Percentiles rank a stretch among this genome's conserved stretches.
These are phyloP conservation scores for Coemansia sp. DNA, from an alignment of 192 early-diverging fungal species.

Conservation along the genomic window DNA sequence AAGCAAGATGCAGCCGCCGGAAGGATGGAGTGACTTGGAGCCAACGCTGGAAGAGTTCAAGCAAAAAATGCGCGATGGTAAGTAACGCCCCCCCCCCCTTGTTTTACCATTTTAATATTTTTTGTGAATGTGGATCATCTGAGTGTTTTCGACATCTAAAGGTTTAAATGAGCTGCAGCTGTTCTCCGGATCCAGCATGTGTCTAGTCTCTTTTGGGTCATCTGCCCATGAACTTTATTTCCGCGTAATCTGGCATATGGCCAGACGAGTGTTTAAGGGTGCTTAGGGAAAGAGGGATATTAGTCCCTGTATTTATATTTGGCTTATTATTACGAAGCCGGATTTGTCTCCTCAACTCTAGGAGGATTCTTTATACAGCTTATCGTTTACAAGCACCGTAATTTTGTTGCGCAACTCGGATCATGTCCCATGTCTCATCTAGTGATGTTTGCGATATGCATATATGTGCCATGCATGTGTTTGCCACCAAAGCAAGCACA, in stretches of 20 bases:
- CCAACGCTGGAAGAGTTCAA: slow-evolving; percentile 87
- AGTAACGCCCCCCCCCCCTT: slow-evolving; percentile 2
- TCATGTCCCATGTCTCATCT: too few relatives aligned
- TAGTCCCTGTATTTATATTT: neutral
- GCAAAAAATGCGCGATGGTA: slow-evolving; percentile 87
- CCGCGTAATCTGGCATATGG: slow-evolving; percentile 2
- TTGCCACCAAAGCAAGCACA: too few relatives aligned
- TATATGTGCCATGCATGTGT: too few relatives aligned
- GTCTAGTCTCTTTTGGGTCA: neutral
- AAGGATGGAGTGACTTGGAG: slow-evolving; percentile 95
- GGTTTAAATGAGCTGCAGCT: slow-evolving; percentile 2
- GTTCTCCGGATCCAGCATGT: slow-evolving; percentile 7
- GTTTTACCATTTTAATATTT: too few relatives aligned
- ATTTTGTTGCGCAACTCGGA: too few relatives aligned
- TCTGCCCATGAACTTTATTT: too few relatives aligned
- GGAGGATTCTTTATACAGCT: too few relatives aligned
- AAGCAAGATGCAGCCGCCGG: slow-evolving; percentile 83
- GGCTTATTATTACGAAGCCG: too few relatives aligned
- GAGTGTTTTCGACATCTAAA: too few relatives aligned
- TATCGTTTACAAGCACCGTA: too few relatives aligned
- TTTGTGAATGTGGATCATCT: neutral
- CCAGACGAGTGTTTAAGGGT: neutral
- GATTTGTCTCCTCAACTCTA: too few relatives aligned
- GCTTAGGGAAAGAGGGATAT: neutral
- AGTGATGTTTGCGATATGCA: too few relatives aligned